A percentile compares a stretch with the other conserved stretches of the same genome.
phyloP scores from a whole-genome alignment of 768 basidiomycete species.

The Suillus brevipes region DNA sequence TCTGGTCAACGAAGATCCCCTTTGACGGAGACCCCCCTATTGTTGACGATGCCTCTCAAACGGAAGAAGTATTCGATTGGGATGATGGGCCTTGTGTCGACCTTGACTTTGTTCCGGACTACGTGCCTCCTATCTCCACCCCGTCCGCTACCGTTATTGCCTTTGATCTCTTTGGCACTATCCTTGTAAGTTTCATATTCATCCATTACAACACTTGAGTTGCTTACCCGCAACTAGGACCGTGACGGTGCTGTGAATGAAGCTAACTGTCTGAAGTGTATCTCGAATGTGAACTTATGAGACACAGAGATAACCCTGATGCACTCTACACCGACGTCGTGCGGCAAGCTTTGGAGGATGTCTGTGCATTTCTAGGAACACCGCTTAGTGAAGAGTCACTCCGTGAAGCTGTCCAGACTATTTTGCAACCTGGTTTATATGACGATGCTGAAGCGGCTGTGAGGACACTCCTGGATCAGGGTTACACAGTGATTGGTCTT shows the following conservation, averaged over 20 bases:
- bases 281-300: conserved; percentile 5
- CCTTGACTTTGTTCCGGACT: background rate
- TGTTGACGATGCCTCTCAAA: background rate
- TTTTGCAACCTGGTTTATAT: conserved; percentile 3
- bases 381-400: background rate
- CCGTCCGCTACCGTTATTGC: background rate
- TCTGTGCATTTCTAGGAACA: background rate
- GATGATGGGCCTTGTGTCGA: background rate
- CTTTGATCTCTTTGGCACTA: conserved; percentile 1
- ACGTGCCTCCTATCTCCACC: background rate
- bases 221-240: background rate
- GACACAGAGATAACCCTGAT: conserved; percentile 4
- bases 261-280: background rate
- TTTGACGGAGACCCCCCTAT: conserved; percentile 2
- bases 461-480: background rate
- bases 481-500: background rate
- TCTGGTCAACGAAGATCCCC: conserved; percentile 1
- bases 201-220: background rate
- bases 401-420: background rate
- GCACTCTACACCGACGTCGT: background rate
- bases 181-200: background rate
- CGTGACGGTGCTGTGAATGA: background rate
- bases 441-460: background rate
- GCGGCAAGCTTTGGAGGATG: background rate
- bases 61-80: background rate